phyloP scores from a whole-genome alignment of 129 eudicot species.

The Lactuca sativa region DNA sequence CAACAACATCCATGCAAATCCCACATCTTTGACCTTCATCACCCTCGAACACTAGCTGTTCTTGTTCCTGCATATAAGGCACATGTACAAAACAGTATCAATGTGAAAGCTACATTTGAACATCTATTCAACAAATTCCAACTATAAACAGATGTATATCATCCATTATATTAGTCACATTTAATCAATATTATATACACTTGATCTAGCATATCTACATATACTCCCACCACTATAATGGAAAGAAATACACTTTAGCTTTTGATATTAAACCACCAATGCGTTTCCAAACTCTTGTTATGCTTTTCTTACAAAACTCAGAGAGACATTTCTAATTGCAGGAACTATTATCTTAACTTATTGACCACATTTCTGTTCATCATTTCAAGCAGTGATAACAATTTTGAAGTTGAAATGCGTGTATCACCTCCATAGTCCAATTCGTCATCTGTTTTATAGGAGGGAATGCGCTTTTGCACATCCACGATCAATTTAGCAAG shows the following conservation, averaged over 20 bases:
- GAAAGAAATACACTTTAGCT: too few relatives aligned
- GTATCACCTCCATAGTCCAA: constrained; percentile 1
- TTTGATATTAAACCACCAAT: not conserved
- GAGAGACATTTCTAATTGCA: not conserved
- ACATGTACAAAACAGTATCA: constrained; percentile 1
- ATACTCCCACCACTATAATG: not conserved
- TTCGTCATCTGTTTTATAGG: not conserved
- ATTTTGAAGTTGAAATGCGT: constrained; percentile 1
- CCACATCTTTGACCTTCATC: constrained; percentile 97
- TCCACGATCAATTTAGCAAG: constrained; percentile 6
- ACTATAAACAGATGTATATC: constrained; percentile 4
- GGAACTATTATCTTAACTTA: not conserved
- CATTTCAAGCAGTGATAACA: not conserved
- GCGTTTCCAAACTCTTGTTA: constrained; percentile 1
- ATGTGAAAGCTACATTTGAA: constrained; percentile 8
- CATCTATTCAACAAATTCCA: constrained; percentile 11
- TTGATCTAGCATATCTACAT: constrained; percentile 14
- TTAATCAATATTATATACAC: not conserved
- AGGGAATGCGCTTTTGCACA: not conserved
- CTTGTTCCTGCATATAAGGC: constrained; percentile 53
- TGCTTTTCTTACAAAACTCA: not conserved
- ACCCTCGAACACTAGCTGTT: constrained; percentile 55
- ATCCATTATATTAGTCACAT: not conserved
- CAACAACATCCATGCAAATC: constrained; percentile 84
- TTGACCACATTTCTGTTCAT: not conserved